These are phyloP conservation scores for Anisogramma anomala DNA, from an alignment of 2,329 filamentous ascomycete genomes.

Conservation along the genomic window DNA sequence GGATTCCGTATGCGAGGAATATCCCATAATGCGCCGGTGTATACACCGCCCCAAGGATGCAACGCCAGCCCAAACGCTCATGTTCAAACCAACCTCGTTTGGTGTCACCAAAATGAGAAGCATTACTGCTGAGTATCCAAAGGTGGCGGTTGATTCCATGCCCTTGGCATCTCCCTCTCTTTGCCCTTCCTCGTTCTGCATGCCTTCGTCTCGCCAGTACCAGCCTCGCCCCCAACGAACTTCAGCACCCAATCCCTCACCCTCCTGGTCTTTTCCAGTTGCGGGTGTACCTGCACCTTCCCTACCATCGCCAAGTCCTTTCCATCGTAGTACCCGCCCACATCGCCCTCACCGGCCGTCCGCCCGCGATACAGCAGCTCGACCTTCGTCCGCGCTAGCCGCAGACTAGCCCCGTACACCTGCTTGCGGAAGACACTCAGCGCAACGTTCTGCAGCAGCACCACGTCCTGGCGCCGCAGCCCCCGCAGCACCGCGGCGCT, in stretches of 20 bases:
- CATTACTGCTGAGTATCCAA: constrained; percentile 9
- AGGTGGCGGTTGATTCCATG: constrained; percentile 12
- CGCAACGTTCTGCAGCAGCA: constrained; percentile 70
- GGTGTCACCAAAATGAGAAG: neutral
- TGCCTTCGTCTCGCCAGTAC: constrained; percentile 10
- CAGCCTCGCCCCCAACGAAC: constrained; percentile 44
- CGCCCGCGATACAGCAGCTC: constrained; percentile 49
- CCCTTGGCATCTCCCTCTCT: constrained; percentile 5
- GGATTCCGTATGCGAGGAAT: neutral
- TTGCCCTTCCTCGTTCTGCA: constrained; percentile 20
- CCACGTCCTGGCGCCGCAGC: constrained; percentile 60
- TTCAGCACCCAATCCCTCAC: constrained; percentile 65
- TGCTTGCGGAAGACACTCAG: constrained; percentile 62
- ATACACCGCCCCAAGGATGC: neutral
- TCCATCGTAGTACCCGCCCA: constrained; percentile 44
- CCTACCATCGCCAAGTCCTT: constrained; percentile 32
- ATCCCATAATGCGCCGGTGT: neutral
- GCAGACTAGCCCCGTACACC: constrained; percentile 77
- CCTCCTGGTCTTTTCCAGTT: constrained; percentile 50
- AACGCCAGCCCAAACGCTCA: neutral
- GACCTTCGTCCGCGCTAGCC: constrained; percentile 57
- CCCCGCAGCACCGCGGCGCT: constrained; percentile 24
- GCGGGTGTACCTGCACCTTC: constrained; percentile 23
- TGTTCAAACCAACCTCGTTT: neutral
- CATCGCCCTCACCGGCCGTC: constrained; percentile 38